A percentile compares a stretch with the other conserved stretches of the same genome.
phyloP scores from a whole-genome alignment of 106 monocot species.

The Dendrobium officinale region DNA sequence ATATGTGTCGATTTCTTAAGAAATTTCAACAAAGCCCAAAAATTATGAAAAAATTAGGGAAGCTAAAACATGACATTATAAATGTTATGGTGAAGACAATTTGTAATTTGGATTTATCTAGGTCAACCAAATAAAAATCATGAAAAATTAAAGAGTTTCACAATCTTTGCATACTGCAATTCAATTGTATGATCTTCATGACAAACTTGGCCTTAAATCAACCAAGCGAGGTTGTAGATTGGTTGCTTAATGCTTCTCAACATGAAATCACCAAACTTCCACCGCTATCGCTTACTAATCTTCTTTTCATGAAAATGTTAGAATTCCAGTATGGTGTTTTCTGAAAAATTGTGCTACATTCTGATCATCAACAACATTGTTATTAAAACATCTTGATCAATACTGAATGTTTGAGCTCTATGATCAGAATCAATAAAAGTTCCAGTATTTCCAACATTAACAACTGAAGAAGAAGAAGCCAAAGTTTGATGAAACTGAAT shows the following conservation, averaged over 20 bases:
- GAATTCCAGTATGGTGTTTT: too few species aligned
- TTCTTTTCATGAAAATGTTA: slow-evolving; percentile 4
- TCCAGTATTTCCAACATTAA: background rate
- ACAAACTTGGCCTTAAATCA: slow-evolving; percentile 68
- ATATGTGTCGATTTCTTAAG: too few species aligned
- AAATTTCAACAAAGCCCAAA: too few species aligned
- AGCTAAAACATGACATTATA: too few species aligned
- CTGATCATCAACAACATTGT: background rate
- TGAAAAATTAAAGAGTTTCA: too few species aligned
- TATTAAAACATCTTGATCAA: background rate
- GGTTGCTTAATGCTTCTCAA: slow-evolving; percentile 44
- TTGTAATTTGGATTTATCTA: too few species aligned
- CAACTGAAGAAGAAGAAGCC: background rate
- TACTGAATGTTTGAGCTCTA: background rate
- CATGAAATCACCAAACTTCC: slow-evolving; percentile 69
- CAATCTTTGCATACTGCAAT: slow-evolving; percentile 50
- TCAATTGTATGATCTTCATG: slow-evolving; percentile 85
- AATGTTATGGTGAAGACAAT: too few species aligned
- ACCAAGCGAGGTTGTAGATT: slow-evolving; percentile 82
- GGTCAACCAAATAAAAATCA: too few species aligned
- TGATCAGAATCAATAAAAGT: background rate
- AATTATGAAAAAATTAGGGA: too few species aligned
- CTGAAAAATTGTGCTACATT: too few species aligned
- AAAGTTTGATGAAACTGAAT: background rate
- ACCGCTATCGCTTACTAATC: background rate